phyloP scores from a whole-genome alignment of 176 grass and related monocot species.

The Phoenix roebelenii region DNA sequence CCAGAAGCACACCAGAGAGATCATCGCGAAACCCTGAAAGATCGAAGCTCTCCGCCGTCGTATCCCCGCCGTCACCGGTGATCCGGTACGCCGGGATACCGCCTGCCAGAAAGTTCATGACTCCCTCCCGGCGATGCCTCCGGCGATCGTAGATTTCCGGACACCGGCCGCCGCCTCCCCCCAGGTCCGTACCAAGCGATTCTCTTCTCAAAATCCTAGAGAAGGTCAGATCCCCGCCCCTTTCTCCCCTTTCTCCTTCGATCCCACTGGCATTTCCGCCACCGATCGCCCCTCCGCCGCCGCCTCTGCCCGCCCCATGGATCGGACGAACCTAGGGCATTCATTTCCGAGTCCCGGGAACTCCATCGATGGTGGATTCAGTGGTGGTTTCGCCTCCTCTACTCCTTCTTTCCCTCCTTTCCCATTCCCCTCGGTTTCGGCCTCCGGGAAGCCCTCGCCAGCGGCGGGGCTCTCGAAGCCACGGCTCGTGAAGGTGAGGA shows the following conservation, averaged over 20 bases:
- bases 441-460: background rate
- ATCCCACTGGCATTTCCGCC: background rate
- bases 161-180: background rate
- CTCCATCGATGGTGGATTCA: background rate
- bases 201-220: slow-evolving; percentile 29
- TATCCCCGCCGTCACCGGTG: too few species aligned
- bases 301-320: slow-evolving; percentile 8
- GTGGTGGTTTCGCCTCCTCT: background rate
- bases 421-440: slow-evolving; percentile 10
- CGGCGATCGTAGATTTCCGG: slow-evolving; percentile 17
- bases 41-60: too few species aligned
- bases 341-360: too few species aligned
- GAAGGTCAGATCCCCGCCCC: background rate
- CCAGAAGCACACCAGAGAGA: too few species aligned
- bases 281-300: background rate
- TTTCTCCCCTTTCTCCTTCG: background rate
- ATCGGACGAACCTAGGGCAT: slow-evolving; percentile 24
- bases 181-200: background rate
- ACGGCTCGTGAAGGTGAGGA: slow-evolving; percentile 3
- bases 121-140: slow-evolving; percentile 11
- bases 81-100: too few species aligned
- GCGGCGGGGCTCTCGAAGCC: background rate
- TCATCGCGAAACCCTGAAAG: too few species aligned
- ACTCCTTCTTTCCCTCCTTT: background rate
- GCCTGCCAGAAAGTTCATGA: too few species aligned